A percentile compares a stretch with the other conserved stretches of the same genome.
These are phyloP conservation scores for Nicotiana obtusifolia DNA, from an alignment of 257 asterid species.

Conservation along the genomic window DNA sequence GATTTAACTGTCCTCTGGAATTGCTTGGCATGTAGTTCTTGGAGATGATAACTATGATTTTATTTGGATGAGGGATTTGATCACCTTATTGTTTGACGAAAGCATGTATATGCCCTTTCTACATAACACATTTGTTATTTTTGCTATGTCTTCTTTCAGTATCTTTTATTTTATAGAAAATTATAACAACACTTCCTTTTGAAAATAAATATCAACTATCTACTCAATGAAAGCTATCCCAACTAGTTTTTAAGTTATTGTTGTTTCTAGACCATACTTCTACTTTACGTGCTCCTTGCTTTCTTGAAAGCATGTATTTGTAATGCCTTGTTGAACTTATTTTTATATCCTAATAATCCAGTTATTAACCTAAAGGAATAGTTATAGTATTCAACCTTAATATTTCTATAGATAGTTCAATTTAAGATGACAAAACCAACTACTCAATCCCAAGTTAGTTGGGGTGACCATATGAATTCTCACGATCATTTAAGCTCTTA, in stretches of 20 bases:
- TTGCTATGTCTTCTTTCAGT: neutral
- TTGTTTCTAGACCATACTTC: neutral
- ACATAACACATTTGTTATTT: neutral
- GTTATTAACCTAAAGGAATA: neutral
- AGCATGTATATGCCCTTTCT: neutral
- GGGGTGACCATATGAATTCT: no score
- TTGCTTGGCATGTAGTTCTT: constrained; percentile 3
- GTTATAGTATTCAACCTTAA: neutral
- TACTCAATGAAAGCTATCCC: neutral
- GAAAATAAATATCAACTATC: neutral
- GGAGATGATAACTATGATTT: neutral
- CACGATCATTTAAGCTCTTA: no score
- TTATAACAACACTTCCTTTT: neutral
- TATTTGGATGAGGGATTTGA: neutral
- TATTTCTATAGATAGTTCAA: neutral
- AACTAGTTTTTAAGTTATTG: neutral
- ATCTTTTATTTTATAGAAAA: no score
- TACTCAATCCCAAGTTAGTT: no score
- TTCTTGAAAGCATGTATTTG: neutral
- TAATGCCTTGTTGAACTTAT: neutral
- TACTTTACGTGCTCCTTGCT: neutral
- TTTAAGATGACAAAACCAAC: no score
- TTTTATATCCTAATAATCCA: no score
- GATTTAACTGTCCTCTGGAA: neutral
- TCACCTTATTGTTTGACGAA: constrained; percentile 7